A percentile compares a stretch with the other conserved stretches of the same genome.
These are phyloP conservation scores for Typha latifolia DNA, from an alignment of 176 grass and related monocot species.

Conservation along the genomic window DNA sequence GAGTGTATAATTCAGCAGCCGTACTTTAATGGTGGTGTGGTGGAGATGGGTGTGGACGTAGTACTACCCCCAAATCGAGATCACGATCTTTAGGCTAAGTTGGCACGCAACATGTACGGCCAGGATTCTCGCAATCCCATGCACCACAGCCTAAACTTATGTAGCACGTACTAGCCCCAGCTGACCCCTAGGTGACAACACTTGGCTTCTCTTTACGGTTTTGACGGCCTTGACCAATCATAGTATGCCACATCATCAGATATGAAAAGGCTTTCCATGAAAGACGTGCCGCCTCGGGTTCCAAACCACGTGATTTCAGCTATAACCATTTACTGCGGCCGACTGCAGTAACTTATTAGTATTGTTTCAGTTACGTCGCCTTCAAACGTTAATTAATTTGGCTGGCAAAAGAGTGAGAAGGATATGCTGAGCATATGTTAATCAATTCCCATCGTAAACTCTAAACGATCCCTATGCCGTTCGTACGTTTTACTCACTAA, in stretches of 20 bases:
- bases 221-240: neutral
- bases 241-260: neutral
- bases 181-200: neutral
- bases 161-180: neutral
- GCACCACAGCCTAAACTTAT: neutral
- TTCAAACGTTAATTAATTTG: neutral
- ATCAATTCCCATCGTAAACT: neutral
- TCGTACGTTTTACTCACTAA: neutral
- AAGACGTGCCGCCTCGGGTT: neutral
- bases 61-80: neutral
- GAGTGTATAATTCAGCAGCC: neutral
- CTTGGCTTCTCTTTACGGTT: neutral
- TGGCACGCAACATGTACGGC: neutral
- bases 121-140: neutral
- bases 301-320: neutral
- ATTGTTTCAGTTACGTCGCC: neutral
- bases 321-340: neutral
- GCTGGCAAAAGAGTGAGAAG: neutral
- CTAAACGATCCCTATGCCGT: neutral
- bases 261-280: neutral
- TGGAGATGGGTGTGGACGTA: neutral
- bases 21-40: neutral
- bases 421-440: neutral
- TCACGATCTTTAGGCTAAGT: neutral
- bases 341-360: neutral